These are phyloP conservation scores for Orbilia oligospora DNA, from an alignment of 2,329 filamentous ascomycete genomes.

Conservation along the genomic window DNA sequence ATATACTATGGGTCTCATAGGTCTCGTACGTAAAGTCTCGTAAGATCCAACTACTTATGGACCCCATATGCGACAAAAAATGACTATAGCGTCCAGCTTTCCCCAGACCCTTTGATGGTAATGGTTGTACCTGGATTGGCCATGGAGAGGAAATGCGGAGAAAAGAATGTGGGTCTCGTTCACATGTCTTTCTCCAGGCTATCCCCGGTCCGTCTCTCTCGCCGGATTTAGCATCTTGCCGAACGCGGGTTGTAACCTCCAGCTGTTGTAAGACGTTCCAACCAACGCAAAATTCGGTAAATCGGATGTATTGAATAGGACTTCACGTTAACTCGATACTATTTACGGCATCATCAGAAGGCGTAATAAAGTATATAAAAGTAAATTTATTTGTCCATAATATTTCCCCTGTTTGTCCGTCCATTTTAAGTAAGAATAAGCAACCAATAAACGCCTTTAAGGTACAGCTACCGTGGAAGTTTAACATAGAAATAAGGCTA, in stretches of 20 bases:
- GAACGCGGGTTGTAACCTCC: constrained; percentile 23
- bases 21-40: no score
- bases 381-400: no score
- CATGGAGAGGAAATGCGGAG: not conserved
- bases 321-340: not conserved
- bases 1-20: not conserved
- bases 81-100: not conserved
- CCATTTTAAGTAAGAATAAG: constrained; percentile 5
- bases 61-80: not conserved
- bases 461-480: no score
- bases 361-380: no score
- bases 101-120: not conserved
- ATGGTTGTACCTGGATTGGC: not conserved
- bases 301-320: no score
- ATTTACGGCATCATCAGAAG: not conserved
- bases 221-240: constrained; percentile 33
- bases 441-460: constrained; percentile 14
- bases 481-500: no score
- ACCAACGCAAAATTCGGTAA: no score
- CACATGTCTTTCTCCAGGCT: constrained; percentile 5
- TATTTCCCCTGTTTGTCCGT: not conserved
- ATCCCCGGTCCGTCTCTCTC: not conserved
- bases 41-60: no score
- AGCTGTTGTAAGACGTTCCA: not conserved
- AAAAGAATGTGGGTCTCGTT: constrained; percentile 2